These are phyloP conservation scores for Aspergillus bertholletiae DNA, from an alignment of 495 filamentous ascomycete genomes.

Conservation along the genomic window DNA sequence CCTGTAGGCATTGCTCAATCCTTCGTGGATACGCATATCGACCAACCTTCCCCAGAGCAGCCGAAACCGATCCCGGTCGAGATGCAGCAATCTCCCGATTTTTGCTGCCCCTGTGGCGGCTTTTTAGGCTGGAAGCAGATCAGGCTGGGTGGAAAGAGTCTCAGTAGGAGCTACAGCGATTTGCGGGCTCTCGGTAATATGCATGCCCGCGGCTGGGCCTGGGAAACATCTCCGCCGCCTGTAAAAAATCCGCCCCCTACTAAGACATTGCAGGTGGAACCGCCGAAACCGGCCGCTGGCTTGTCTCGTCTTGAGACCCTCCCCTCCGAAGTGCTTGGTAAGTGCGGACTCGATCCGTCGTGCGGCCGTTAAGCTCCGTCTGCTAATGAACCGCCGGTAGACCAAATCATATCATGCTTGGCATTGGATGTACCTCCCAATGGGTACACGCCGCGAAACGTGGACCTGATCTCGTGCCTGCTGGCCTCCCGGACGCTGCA, in stretches of 20 bases:
- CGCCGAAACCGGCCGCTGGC: conserved; percentile 26
- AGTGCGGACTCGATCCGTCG: conserved; percentile 19
- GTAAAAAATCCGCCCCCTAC: conserved; percentile 15
- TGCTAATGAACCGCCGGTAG: conserved; percentile 39
- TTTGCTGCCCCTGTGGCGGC: conserved; percentile 68
- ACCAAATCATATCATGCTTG: conserved; percentile 72
- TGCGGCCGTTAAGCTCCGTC: background rate
- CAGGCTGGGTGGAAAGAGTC: conserved; percentile 57
- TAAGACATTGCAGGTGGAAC: conserved; percentile 25
- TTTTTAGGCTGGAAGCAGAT: conserved; percentile 74
- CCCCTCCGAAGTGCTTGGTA: conserved; percentile 70
- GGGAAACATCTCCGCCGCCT: conserved; percentile 38
- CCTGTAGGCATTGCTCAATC: conserved; percentile 61
- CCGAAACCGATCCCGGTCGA: conserved; percentile 36
- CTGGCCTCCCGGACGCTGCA: conserved; percentile 74
- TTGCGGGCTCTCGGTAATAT: conserved; percentile 51
- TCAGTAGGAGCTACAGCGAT: conserved; percentile 72
- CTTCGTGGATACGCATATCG: conserved; percentile 64
- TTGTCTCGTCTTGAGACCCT: conserved; percentile 59
- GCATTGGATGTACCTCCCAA: conserved; percentile 75
- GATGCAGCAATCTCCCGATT: conserved; percentile 50
- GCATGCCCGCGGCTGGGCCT: conserved; percentile 51
- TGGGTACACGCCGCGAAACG: conserved; percentile 73
- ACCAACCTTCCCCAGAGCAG: conserved; percentile 47
- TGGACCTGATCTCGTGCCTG: conserved; percentile 75